Conservation (phyloP, 164 flowering plant species). For the Echeveria elegans region DNA sequence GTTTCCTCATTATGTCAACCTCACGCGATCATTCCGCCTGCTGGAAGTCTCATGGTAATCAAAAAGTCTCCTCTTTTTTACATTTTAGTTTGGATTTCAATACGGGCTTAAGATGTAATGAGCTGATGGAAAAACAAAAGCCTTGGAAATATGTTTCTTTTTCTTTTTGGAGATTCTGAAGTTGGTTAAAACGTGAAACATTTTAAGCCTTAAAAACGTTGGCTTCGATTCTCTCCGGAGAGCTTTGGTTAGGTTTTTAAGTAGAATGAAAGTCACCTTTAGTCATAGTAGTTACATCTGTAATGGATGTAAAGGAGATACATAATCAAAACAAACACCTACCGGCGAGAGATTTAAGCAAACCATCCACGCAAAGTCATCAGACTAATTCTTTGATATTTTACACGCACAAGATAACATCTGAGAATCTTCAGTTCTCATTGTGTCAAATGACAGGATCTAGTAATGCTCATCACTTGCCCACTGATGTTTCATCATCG, state of each 20-base stretch:
- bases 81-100: not conserved
- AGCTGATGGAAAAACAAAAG: too few relatives aligned
- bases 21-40: not conserved
- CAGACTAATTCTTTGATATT: not conserved
- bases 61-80: not conserved
- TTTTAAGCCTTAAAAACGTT: too few relatives aligned
- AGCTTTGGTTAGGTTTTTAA: not conserved
- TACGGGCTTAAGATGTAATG: too few relatives aligned
- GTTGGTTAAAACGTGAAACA: not conserved
- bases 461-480: not conserved
- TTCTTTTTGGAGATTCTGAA: not conserved
- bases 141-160: too few relatives aligned
- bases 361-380: not conserved
- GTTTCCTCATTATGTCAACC: not conserved
- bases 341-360: not conserved
- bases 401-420: not conserved
- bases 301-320: too few relatives aligned
- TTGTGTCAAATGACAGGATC: not conserved
- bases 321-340: not conserved
- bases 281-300: not conserved
- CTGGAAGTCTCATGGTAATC: not conserved
- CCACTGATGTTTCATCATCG: not conserved
- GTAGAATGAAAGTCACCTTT: not conserved
- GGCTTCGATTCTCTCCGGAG: not conserved
- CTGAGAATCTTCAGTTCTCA: too few relatives aligned